These are phyloP conservation scores for Aspergillus niger DNA, from an alignment of 2,329 filamentous ascomycete genomes.

Conservation along the genomic window DNA sequence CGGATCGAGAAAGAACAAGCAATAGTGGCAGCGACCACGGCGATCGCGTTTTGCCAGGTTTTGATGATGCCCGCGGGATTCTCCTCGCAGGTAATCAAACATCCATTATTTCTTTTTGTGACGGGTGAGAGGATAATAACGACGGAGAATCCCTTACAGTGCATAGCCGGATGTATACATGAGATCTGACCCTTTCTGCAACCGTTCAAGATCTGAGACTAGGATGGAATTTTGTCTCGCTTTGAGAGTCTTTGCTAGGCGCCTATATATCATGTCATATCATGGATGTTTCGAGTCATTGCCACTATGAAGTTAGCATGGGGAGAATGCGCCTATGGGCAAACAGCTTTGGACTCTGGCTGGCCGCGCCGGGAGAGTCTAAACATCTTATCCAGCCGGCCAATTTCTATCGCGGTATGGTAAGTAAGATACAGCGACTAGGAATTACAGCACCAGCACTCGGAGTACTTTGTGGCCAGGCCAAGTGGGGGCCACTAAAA, in stretches of 20 bases:
- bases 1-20: conserved; percentile 10
- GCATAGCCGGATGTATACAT: neutral
- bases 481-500: conserved; percentile 1
- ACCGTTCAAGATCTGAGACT: neutral
- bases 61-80: neutral
- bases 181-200: neutral
- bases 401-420: conserved; percentile 7
- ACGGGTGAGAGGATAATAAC: neutral
- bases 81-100: neutral
- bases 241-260: neutral
- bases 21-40: conserved; percentile 8
- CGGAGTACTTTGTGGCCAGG: neutral
- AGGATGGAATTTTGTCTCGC: neutral
- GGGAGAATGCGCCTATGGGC: neutral
- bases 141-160: conserved; percentile 1
- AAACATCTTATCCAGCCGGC: conserved; percentile 4
- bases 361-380: neutral
- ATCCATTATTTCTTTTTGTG: neutral
- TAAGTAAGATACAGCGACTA: conserved; percentile 12
- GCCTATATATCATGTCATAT: conserved; percentile 2
- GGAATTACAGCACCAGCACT: conserved; percentile 3
- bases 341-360: neutral
- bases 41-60: conserved; percentile 4
- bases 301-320: neutral
- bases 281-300: conserved; percentile 7